phyloP scores from a whole-genome alignment of 106 monocot genomes.

The Platanthera zijinensis region DNA sequence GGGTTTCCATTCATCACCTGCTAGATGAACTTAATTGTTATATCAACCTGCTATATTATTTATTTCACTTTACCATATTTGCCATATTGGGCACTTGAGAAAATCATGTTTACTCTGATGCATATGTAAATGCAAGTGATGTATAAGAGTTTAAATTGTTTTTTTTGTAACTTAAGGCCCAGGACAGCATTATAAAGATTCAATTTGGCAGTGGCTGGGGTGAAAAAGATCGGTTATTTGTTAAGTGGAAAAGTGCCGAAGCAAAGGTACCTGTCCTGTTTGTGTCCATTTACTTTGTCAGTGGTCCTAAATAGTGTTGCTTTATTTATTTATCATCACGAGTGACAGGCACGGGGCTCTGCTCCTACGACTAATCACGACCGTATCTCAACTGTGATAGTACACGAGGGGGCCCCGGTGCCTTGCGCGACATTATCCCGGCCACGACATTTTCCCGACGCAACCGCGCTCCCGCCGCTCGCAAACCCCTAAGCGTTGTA shows the following conservation, averaged over 20 bases:
- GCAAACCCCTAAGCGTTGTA: too few species aligned
- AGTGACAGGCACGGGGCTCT: too few species aligned
- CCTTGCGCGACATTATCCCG: too few species aligned
- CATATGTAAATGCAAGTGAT: neutral
- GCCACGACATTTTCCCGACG: too few species aligned
- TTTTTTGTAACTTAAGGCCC: slow-evolving; percentile 23
- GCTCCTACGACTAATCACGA: too few species aligned
- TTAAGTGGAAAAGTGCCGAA: slow-evolving; percentile 57
- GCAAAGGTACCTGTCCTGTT: slow-evolving; percentile 33
- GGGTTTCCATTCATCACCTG: neutral
- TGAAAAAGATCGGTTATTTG: slow-evolving; percentile 38
- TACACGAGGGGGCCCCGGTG: too few species aligned
- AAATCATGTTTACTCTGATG: neutral
- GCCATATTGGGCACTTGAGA: neutral
- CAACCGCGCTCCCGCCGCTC: too few species aligned
- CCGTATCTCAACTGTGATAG: too few species aligned
- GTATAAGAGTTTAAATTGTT: neutral
- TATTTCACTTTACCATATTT: neutral
- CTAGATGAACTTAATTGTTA: neutral
- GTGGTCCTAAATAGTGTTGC: neutral
- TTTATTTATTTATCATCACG: neutral
- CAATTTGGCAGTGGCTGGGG: slow-evolving; percentile 34
- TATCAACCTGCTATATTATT: neutral
- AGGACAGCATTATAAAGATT: slow-evolving; percentile 30
- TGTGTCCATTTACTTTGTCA: neutral